Evolutionary conservation across 495 filamentous ascomycete species (phyloP).

Genomic region (Neurospora sp.): DNA sequence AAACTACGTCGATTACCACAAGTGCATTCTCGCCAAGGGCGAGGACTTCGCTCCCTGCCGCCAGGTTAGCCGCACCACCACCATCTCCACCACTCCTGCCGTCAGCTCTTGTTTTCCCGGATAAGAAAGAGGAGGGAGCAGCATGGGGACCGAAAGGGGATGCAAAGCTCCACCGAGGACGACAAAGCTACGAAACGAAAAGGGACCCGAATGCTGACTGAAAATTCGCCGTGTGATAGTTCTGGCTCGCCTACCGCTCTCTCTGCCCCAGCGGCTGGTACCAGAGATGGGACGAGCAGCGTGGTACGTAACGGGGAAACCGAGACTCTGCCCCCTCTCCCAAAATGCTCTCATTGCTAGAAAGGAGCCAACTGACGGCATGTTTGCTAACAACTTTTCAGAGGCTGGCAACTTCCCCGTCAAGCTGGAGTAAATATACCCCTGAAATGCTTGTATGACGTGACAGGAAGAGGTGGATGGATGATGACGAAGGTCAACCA

Average conservation of each 20-base stretch:
- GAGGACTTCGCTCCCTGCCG: slow-evolving; percentile 97
- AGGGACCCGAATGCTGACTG: not conserved
- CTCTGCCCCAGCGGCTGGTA: slow-evolving; percentile 95
- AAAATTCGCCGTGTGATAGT: slow-evolving; percentile 39
- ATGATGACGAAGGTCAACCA: not conserved
- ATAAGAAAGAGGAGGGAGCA: slow-evolving; percentile 13
- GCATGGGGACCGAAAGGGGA: not conserved
- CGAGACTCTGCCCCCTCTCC: not conserved
- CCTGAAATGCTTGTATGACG: not conserved
- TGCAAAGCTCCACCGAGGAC: not conserved
- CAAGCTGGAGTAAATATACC: slow-evolving; percentile 40
- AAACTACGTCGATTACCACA: slow-evolving; percentile 99
- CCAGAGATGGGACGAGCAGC: slow-evolving; percentile 92
- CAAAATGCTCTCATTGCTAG: not conserved
- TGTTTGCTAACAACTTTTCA: slow-evolving; percentile 28
- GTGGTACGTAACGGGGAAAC: slow-evolving; percentile 51
- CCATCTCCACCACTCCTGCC: not conserved
- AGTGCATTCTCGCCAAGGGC: slow-evolving; percentile 96
- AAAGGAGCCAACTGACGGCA: not conserved
- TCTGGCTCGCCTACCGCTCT: slow-evolving; percentile 89
- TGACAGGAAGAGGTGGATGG: not conserved
- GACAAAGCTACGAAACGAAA: not conserved
- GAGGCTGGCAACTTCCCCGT: slow-evolving; percentile 88
- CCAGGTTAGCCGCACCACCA: slow-evolving; percentile 52
- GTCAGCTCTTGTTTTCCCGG: not conserved